Base-by-base conservation (phyloP, 345 rosid species). In the Sonneratia caseolaris region DNA sequence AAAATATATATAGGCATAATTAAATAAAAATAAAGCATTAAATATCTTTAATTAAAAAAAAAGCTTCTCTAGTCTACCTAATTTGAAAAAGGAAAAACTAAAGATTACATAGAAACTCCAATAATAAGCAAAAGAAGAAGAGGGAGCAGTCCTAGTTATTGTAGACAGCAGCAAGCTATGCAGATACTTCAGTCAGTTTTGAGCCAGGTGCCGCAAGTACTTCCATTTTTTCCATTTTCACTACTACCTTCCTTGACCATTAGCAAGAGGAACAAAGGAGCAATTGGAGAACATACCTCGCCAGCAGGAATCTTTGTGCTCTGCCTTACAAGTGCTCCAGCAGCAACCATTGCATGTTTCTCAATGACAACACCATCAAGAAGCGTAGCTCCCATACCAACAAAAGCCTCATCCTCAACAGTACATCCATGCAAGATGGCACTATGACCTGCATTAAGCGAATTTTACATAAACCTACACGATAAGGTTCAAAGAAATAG, bases 371-470 rank as follows among this genome's bases (percentile, higher is more conserved):
- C 97, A 59, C 96, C 97, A 53, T 94, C 97, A 78, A 94, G 96
- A 70, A 94, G 82, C 55, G 89, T 90, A 42, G 97, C 97, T 45
- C 98, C 96, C 97, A 89, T 91, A 24, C 98, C 97, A 37, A 91
- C 89, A 77, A 91, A 89, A 55, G 95, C 83, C 76, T 91, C 95
- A 76, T 94, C 93, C 84, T 91, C 98, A 74, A 91, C 91, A 70
- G 88, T 89, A 83, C 96, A 94, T 40, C 98, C 98, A 91, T 94
- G 96, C 72, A 94, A 81, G 84, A 94, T 89, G 79, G 93, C 96
- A 82, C 96, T 86, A 75, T 94, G 98, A 74, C 97, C 98, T 94
- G 88, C 75, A 70, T 80, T 79, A 57, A 66, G 61, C 59, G 75
- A 76, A 67, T 65, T 70, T 78, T 61, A 47, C 72, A 68, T 71